A percentile compares a stretch with the other conserved stretches of the same genome.
Conservation (phyloP, 441 rosid species). For the Populus hybrid region DNA sequence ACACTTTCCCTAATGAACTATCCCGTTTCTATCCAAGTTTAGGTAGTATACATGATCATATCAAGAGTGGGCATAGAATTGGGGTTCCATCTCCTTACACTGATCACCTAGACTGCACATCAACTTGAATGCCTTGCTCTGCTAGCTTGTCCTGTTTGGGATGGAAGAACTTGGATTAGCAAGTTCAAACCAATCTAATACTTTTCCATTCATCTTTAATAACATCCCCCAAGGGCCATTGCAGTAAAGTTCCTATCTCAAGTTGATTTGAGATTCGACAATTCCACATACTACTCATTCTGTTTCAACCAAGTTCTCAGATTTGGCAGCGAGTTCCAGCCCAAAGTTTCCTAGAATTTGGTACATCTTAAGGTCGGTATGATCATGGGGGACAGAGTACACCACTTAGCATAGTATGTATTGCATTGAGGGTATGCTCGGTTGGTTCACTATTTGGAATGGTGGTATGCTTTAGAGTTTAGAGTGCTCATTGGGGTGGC, state of each 20-base stretch:
- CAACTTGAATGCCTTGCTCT: neutral
- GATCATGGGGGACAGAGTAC: neutral
- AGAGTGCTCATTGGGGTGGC: neutral
- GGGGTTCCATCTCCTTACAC: neutral
- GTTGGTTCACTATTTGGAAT: neutral
- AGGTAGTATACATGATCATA: neutral
- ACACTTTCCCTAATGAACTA: neutral
- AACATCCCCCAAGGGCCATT: neutral
- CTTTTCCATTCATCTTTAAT: neutral
- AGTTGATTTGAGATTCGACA: neutral
- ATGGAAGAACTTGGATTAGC: neutral
- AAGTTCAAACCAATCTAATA: neutral
- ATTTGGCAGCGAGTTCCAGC: neutral
- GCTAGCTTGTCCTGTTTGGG: neutral
- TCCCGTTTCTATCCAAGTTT: neutral
- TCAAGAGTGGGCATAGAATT: neutral
- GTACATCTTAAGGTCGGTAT: neutral
- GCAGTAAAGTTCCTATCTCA: neutral
- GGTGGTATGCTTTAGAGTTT: neutral
- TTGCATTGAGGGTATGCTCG: neutral
- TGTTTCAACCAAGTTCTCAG: neutral
- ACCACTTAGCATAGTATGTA: neutral
- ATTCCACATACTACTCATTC: neutral
- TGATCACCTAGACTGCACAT: too few species aligned
- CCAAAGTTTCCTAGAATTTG: neutral